A percentile compares a stretch with the other conserved stretches of the same genome.
Evolutionary conservation across 2,329 filamentous ascomycete species (phyloP).

Genomic region (Ciborinia camelliae): DNA sequence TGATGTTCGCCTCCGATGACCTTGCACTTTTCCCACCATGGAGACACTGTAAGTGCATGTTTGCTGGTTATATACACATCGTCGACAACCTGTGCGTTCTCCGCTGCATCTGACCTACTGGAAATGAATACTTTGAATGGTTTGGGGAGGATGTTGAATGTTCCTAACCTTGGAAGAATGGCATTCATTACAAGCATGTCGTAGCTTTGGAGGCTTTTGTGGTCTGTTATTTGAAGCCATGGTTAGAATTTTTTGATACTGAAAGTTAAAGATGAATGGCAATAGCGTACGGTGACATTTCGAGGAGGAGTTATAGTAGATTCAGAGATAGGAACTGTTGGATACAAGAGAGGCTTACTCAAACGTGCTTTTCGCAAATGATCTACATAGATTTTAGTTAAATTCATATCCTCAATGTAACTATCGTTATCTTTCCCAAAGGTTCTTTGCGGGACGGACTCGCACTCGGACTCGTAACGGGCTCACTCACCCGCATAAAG

Average conservation of each 20-base stretch:
- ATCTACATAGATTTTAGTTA: background rate
- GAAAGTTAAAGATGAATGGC: background rate
- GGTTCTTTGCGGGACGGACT: background rate
- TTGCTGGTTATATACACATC: conserved; percentile 13
- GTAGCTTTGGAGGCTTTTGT: conserved; percentile 11
- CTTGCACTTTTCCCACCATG: conserved; percentile 17
- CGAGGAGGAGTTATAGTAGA: background rate
- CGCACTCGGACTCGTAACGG: too few species aligned
- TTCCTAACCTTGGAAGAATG: conserved; percentile 14
- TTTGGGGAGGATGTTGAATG: background rate
- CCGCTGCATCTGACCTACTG: conserved; percentile 14
- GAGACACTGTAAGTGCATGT: conserved; percentile 15
- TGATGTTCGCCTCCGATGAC: background rate
- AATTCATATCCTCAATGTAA: background rate
- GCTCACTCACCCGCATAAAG: background rate
- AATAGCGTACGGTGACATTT: background rate
- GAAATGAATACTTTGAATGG: background rate
- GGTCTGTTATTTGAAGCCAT: background rate
- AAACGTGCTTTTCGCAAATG: background rate
- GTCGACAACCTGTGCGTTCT: conserved; percentile 15
- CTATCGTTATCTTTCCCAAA: background rate
- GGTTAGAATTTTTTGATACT: background rate
- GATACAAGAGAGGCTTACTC: background rate
- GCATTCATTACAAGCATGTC: conserved; percentile 19
- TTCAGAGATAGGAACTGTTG: background rate